A percentile compares a stretch with the other conserved stretches of the same genome.
Evolutionary conservation across 805 yeast genomes (phyloP).

Genomic region (Kazachstania psychrophila): DNA sequence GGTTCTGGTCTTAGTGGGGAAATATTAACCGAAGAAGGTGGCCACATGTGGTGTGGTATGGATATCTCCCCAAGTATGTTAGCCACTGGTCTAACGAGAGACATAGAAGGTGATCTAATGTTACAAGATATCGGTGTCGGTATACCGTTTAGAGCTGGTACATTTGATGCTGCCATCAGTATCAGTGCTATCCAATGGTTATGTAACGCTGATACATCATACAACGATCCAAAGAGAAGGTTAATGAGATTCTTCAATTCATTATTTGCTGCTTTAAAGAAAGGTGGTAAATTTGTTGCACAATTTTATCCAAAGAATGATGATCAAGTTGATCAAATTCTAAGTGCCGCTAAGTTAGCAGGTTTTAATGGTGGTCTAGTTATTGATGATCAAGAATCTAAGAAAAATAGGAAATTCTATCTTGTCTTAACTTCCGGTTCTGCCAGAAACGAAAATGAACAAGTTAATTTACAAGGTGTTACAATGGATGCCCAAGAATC

Average conservation of each 20-base stretch:
- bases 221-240: conserved; percentile 76
- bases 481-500: conserved; percentile 59
- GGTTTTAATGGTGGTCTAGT: conserved; percentile 96
- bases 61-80: conserved; percentile 95
- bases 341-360: conserved; percentile 79
- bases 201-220: conserved; percentile 84
- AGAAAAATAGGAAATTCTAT: conserved; percentile 84
- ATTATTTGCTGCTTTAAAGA: conserved; percentile 69
- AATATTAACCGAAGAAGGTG: conserved; percentile 81
- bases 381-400: conserved; percentile 87
- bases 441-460: conserved; percentile 72
- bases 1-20: conserved; percentile 97
- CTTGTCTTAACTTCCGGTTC: conserved; percentile 57
- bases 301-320: conserved; percentile 95
- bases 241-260: conserved; percentile 77
- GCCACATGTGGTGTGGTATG: conserved; percentile 87
- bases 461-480: conserved; percentile 70
- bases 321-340: conserved; percentile 65
- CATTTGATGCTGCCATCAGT: conserved; percentile 93
- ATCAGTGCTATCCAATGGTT: conserved; percentile 97
- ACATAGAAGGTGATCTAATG: conserved; percentile 86
- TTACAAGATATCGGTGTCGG: conserved; percentile 91
- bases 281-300: conserved; percentile 96
- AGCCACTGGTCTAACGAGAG: conserved; percentile 87
- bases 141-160: conserved; percentile 89